These are phyloP conservation scores for Suillus ampliporus DNA, from an alignment of 768 basidiomycete genomes.

Conservation along the genomic window DNA sequence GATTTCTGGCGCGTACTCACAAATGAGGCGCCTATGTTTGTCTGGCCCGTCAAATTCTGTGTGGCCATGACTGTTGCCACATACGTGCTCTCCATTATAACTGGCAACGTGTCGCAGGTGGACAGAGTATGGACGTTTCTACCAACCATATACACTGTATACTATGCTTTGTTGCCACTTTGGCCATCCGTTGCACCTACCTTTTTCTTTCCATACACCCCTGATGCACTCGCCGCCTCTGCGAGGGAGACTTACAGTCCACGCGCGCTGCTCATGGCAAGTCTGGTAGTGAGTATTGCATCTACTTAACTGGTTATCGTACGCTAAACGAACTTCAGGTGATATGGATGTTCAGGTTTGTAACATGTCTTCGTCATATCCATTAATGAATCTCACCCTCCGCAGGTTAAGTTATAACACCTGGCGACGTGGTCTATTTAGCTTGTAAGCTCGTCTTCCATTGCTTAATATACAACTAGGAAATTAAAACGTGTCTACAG, in stretches of 20 bases:
- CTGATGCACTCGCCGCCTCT: constrained; percentile 44
- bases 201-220: constrained; percentile 60
- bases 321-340: constrained; percentile 32
- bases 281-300: constrained; percentile 54
- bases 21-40: constrained; percentile 42
- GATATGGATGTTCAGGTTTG: constrained; percentile 66
- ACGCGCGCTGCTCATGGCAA: constrained; percentile 77
- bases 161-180: constrained; percentile 79
- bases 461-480: not conserved
- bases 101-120: constrained; percentile 85
- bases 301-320: not conserved
- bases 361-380: not conserved
- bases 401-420: constrained; percentile 79
- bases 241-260: constrained; percentile 61
- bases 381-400: constrained; percentile 7
- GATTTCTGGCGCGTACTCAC: constrained; percentile 17
- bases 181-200: constrained; percentile 45
- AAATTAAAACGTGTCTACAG: constrained; percentile 40
- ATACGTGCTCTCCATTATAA: constrained; percentile 68
- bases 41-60: constrained; percentile 72
- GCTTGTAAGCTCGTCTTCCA: constrained; percentile 50
- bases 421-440: constrained; percentile 81
- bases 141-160: constrained; percentile 82
- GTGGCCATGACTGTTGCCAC: constrained; percentile 49
- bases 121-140: constrained; percentile 84